Base-by-base conservation (phyloP, 441 rosid genomes). In the Sinapis alba region DNA sequence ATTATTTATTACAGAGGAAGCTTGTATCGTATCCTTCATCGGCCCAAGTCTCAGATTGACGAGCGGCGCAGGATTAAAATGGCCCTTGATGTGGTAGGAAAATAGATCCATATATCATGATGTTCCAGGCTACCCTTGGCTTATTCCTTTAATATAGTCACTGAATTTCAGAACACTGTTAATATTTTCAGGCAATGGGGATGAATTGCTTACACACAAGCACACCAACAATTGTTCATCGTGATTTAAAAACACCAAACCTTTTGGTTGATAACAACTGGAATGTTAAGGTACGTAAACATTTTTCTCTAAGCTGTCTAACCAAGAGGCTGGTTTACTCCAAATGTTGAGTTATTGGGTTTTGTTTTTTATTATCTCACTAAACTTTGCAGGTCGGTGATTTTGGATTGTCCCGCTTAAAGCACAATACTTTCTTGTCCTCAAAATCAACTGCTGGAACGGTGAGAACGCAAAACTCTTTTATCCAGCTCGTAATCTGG, bases 371-470 rank as follows among this genome's bases (percentile, higher is more conserved):
- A 28, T 19, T 2, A 6, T 20, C 23, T 68, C 12, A 21, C 32
- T 8, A 28, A 72, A 24, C 7, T 43, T 43, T 81, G 83, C 85
- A 95, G 99, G 99, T 95, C 9, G 58, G 87, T 76, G 99, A 95
- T 87, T 95, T 95, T 86, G 99, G 99, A 70, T 80, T 95, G 83
- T 95, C 99, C 45, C 97, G 99, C 78, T 86, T 95, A 79, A 95
- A 95, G 83, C 98, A 95, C 73, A 93, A 91, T 78, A 95, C 99
- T 20, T 95, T 93, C 73, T 74, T 95, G 72, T 95, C 99, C 50
- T 95, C 99, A 71, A 95, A 95, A 85, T 95, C 99, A 81, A 91
- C 98, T 61, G 99, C 97, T 20, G 99, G 99, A 85, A 93, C 99
- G 71, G 99, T 95, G 78, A 83, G 92, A 53, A 73, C 24, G 8